These are phyloP conservation scores for Fomitopsis schrenkii DNA, from an alignment of 1,284 basidiomycete species.

Conservation along the genomic window DNA sequence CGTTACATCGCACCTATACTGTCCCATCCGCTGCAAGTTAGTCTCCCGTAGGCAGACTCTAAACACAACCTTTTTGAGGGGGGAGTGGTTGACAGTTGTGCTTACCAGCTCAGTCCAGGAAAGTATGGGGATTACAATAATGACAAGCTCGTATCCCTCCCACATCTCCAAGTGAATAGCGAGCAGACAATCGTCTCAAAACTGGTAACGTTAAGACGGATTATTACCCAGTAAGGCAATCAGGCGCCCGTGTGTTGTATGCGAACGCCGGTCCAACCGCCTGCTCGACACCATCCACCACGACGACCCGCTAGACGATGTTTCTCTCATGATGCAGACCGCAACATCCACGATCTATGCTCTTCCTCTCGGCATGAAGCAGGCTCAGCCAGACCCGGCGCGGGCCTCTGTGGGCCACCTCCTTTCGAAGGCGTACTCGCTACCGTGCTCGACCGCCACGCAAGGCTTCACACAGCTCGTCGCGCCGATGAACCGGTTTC, in stretches of 20 bases:
- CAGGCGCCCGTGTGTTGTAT: background rate
- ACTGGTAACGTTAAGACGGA: background rate
- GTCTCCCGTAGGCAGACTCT: too few species aligned
- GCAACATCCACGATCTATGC: slow-evolving; percentile 17
- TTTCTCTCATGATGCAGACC: slow-evolving; percentile 19
- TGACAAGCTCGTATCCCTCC: too few species aligned
- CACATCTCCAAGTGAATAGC: too few species aligned
- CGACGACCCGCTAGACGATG: background rate
- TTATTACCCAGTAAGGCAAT: background rate
- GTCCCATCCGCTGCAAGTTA: too few species aligned
- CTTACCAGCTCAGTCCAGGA: too few species aligned
- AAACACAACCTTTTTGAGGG: too few species aligned
- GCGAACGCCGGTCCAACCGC: background rate
- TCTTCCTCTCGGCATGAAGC: slow-evolving; percentile 23
- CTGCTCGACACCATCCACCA: background rate
- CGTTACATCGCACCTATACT: too few species aligned
- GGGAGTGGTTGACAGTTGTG: too few species aligned
- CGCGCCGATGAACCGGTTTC: slow-evolving; percentile 66
- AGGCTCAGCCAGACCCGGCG: slow-evolving; percentile 30
- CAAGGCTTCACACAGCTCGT: slow-evolving; percentile 69
- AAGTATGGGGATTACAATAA: too few species aligned
- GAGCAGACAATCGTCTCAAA: too few species aligned
- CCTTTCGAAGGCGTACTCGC: slow-evolving; percentile 54
- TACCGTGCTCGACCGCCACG: slow-evolving; percentile 71
- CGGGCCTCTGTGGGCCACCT: slow-evolving; percentile 57